Conservation (phyloP, 129 eudicot species). For the Tagetes patula region DNA sequence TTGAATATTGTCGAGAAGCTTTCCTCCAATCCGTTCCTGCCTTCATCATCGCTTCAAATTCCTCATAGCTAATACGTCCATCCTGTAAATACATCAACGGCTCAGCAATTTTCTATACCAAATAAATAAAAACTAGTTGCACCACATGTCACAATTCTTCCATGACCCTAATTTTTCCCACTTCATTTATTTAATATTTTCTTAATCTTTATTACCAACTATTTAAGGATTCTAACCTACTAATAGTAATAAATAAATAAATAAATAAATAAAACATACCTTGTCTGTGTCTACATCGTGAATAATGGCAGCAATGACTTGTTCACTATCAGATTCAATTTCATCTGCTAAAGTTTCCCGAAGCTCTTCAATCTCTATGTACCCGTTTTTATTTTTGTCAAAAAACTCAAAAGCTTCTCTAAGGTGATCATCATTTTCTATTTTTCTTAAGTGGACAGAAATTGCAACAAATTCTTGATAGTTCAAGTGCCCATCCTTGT, state of each 20-base stretch:
- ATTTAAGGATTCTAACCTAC: not conserved
- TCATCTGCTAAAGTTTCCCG: constrained; percentile 71
- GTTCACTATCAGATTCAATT: constrained; percentile 57
- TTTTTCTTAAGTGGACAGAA: constrained; percentile 70
- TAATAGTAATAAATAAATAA: not conserved
- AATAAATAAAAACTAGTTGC: too few species aligned
- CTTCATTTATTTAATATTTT: too few species aligned
- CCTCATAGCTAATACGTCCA: constrained; percentile 83
- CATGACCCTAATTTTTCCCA: too few species aligned
- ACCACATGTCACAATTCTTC: too few species aligned
- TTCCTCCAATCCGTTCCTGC: constrained; percentile 97
- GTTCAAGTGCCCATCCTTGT: constrained; percentile 69
- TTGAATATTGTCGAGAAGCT: constrained; percentile 85
- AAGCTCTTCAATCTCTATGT: constrained; percentile 79
- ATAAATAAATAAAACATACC: constrained; percentile 40
- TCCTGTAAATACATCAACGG: constrained; percentile 40
- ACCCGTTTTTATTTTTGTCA: constrained; percentile 66
- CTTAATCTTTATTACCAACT: too few species aligned
- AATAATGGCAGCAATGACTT: constrained; percentile 78
- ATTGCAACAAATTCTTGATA: constrained; percentile 81
- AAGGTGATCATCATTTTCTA: constrained; percentile 84
- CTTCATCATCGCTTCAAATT: constrained; percentile 87
- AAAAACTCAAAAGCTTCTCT: constrained; percentile 73
- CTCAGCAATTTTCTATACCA: too few species aligned
- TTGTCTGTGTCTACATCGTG: constrained; percentile 93